Evolutionary conservation across 1,284 basidiomycete genomes (phyloP), one percentile per base, ranked within the genome.

Genomic region (Earliella scabrosa): DNA sequence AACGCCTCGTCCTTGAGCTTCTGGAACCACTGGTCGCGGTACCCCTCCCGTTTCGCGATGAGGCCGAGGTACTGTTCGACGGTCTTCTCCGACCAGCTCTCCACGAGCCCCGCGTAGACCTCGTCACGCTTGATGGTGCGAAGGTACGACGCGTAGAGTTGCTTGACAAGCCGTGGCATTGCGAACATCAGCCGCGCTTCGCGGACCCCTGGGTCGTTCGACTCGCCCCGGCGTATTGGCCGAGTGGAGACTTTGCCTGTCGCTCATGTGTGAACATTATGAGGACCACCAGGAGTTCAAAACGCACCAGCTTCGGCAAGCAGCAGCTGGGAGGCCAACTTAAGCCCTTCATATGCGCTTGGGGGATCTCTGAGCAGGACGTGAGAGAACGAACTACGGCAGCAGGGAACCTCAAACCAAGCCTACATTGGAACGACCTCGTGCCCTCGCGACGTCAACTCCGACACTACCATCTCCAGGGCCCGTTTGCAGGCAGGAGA

Each of bases 401-500:
- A 24, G 16, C 2, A n/a, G n/a, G n/a, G n/a, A n/a, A n/a, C n/a
- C n/a, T 23, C n/a, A 26, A 20, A 26, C 1, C n/a, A 32, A 31
- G 27, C 77, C 18, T 52, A 78, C 77, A 85, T 76, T 21, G 71
- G 60, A 20, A 83, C 71, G 13, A 83, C 77, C 39, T 82, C 77
- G 60, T 88, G 82, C 2, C 83, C 85, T 7, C 72, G 70, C 31
- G 71, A 63, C 31, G 70, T 58, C 13, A 90, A 69, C 0, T 77
- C 77, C 1, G 76, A 70, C 2, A 84, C 78, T 5, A 81, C 77
- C 45, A 77, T 76, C 27, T 75, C 57, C 16, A 90, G 75, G 0
- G 86, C 87, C 20, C 88, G 75, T 21, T 71, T 70, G 63, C 81
- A 84, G 2, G 87, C 85, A 0, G 88, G 88, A 18, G 82, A 83